Base-by-base conservation (phyloP, 176 grass and related monocot species). In the Phoenix dactylifera region DNA sequence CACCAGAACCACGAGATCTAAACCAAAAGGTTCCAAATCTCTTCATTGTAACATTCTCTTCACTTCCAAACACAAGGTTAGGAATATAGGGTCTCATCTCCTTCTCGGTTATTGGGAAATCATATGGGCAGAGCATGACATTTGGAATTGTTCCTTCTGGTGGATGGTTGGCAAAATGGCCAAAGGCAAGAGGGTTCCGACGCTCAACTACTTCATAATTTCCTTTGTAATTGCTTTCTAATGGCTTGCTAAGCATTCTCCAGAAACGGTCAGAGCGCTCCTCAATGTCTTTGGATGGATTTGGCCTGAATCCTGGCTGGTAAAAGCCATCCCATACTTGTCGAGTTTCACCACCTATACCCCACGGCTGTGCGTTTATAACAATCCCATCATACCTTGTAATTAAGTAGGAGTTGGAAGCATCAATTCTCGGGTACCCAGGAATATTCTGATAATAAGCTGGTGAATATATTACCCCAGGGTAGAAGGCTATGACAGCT, bases 1-100 rank as follows among this genome's bases (percentile, higher is more conserved):
- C 68, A 63, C 24, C 52, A 39, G 80, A 74, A 30, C 76, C 44
- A 69, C 87, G 65, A 49, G 76, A 92, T 64, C 82, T 92, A 63
- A 98, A 92, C 88, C 88, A 98, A 76, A 91, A 91, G 50, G 78
- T 81, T 24, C 87, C 93, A 57, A 92, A 92, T 51, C 81, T 82
- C 70, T 85, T 92, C 93, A 86, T 85, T 9, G 54, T 76, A 22
- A 77, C 65, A 12, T 65, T 63, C 32, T 88, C 81, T 70, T 82
- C 78, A 63, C 58, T 77, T 64, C 87, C 87, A 76, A 91, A 85
- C 4, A 75, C 72, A 57, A 88, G 49, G 59, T 98, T 98, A 30
- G 84, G 93, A 52, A 98, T 79, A 70, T 92, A 86, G 50, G 65
- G 79, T 75, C 84, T 86, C 79, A 88, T 98, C 51, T 98, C 70